phyloP scores from a whole-genome alignment of 2,329 filamentous ascomycete genomes.

The Alternaria triticimaculans region DNA sequence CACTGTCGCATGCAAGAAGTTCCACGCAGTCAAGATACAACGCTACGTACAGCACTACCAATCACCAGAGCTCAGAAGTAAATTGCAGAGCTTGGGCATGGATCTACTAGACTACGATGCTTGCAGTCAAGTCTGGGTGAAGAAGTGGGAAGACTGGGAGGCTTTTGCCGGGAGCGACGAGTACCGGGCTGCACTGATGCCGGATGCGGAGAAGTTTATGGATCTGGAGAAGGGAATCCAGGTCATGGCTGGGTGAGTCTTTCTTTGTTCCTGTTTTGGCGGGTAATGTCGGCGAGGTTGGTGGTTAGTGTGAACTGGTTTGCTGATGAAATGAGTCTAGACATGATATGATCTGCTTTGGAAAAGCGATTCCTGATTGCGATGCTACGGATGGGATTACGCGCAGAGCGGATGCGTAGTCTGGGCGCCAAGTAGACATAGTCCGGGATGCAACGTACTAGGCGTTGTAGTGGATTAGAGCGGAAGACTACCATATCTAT shows the following conservation, averaged over 20 bases:
- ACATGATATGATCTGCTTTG: slow-evolving; percentile 32
- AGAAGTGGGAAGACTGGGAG: slow-evolving; percentile 32
- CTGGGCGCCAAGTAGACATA: not conserved
- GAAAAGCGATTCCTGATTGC: slow-evolving; percentile 32
- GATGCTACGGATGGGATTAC: slow-evolving; percentile 32
- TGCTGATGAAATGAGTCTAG: slow-evolving; percentile 7
- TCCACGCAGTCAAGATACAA: not conserved
- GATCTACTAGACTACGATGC: slow-evolving; percentile 27
- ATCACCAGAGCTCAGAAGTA: not conserved
- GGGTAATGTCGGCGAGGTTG: not conserved
- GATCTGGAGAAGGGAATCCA: slow-evolving; percentile 28
- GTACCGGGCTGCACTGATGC: slow-evolving; percentile 27
- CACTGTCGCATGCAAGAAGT: not conserved
- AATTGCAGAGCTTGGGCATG: not conserved
- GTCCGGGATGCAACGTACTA: not conserved
- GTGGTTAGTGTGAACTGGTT: not conserved
- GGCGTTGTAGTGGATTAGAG: not conserved
- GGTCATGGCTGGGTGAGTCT: slow-evolving; percentile 34
- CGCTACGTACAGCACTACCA: not conserved
- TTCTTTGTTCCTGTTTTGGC: not conserved
- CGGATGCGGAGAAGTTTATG: slow-evolving; percentile 40
- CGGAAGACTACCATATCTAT: not conserved
- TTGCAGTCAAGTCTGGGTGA: slow-evolving; percentile 33
- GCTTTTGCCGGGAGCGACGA: slow-evolving; percentile 27
- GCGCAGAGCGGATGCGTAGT: not conserved